phyloP scores from a whole-genome alignment of 805 yeast genomes.

The Ogataea thermomethanolica region DNA sequence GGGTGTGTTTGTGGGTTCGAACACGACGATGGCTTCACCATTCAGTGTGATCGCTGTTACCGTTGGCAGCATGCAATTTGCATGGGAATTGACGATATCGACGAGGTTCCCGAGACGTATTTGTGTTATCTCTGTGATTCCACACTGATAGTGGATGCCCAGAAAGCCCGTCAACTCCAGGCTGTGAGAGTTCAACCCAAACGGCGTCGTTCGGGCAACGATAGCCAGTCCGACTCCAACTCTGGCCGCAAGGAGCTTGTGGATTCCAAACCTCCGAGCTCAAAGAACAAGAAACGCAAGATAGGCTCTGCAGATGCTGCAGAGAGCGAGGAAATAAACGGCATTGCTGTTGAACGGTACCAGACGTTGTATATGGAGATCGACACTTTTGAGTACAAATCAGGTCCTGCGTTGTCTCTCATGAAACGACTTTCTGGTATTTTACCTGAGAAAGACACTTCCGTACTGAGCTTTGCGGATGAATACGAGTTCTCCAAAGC shows the following conservation, averaged over 20 bases:
- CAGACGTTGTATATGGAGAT: conserved; percentile 51
- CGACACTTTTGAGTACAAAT: conserved; percentile 44
- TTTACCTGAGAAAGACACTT: conserved; percentile 18
- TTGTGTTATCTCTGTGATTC: conserved; percentile 73
- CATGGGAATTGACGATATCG: conserved; percentile 68
- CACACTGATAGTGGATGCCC: conserved; percentile 40
- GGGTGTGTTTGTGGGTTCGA: conserved; percentile 86
- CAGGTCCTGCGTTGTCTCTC: conserved; percentile 32
- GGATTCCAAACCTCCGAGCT: conserved; percentile 18
- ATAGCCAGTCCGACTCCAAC: conserved; percentile 4
- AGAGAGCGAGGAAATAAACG: conserved; percentile 42
- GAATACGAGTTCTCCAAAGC: conserved; percentile 26
- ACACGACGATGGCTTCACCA: conserved; percentile 90
- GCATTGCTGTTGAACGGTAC: conserved; percentile 42
- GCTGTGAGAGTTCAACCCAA: conserved; percentile 35
- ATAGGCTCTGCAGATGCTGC: conserved; percentile 17
- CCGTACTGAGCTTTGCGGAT: conserved; percentile 18
- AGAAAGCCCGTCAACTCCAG: conserved; percentile 32
- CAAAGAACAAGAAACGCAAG: conserved; percentile 35
- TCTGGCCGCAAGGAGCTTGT: conserved; percentile 9
- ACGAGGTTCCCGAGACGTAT: conserved; percentile 79
- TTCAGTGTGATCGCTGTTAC: conserved; percentile 89
- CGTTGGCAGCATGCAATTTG: conserved; percentile 97
- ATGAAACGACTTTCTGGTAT: conserved; percentile 25
- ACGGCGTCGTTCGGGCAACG: conserved; percentile 25